These are phyloP conservation scores for Melaleuca alternifolia DNA, from an alignment of 345 rosid species.

Conservation along the genomic window DNA sequence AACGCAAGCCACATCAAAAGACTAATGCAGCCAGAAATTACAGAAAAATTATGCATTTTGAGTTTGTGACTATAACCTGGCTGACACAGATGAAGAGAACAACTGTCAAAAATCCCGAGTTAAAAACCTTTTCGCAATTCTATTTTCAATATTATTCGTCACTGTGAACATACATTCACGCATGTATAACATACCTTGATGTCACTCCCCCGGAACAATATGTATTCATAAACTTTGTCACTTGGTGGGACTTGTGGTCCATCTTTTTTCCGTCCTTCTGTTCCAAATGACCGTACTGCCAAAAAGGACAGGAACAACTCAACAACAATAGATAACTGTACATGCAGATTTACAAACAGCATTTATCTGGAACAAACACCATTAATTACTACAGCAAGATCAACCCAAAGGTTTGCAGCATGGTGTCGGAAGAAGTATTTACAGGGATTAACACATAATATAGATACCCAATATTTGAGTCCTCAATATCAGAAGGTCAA, in stretches of 20 bases:
- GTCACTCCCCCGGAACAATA: constrained; percentile 69
- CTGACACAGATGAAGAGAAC: not conserved
- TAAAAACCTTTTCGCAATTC: not conserved
- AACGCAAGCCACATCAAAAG: not conserved
- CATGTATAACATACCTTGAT: constrained; percentile 37
- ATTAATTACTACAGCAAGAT: not conserved
- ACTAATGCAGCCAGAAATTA: not conserved
- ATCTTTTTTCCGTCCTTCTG: constrained; percentile 71
- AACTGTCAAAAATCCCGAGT: not conserved
- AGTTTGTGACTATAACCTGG: not conserved
- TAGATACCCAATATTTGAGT: not conserved
- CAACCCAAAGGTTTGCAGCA: not conserved
- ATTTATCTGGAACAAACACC: not conserved
- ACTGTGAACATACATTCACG: not conserved
- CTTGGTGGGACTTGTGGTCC: constrained; percentile 64
- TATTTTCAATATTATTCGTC: not conserved
- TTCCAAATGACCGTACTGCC: constrained; percentile 70
- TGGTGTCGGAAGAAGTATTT: not conserved
- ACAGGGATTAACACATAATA: not conserved
- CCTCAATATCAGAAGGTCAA: not conserved
- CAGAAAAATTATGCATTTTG: not conserved
- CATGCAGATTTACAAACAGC: not conserved
- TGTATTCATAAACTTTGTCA: constrained; percentile 68
- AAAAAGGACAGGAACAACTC: not conserved
- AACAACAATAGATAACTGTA: not conserved